Base-by-base conservation (phyloP, 306 rosid genomes). In the Cucumis melo region DNA sequence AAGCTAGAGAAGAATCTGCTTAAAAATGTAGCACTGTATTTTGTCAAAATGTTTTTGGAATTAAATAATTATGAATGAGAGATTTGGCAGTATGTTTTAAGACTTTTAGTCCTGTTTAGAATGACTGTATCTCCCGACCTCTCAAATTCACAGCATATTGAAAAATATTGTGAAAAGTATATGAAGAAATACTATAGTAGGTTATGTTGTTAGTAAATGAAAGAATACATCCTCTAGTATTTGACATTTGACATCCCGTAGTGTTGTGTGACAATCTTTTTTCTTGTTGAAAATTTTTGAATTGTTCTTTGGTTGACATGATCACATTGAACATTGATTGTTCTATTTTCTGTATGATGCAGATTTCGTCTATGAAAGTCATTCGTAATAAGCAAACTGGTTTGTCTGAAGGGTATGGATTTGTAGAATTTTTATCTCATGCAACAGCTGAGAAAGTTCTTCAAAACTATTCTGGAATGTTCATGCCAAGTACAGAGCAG, bases 341-440 rank as follows among this genome's bases (percentile, higher is more conserved):
- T 41, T 70, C 17, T 57, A 16, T 57, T 58, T 79, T 50, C 19
- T 60, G 9, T 34, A 34, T 55, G 54, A 58, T 86, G 85, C 87
- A 93, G 98, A 89, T 93, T 79, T 65, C 87, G 61, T 88, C 91
- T 73, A 80, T 93, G 54, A 93, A 93, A 91, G 89, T 93, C 76
- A 93, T 93, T 80, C 93, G 98, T 76, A 93, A 93, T 82, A 93
- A 93, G 91, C 93, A 89, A 65, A 89, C 91, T 61, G 90, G 91
- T 63, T 77, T 88, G 73, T 89, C 98, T 21, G 98, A 93, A 85
- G 97, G 98, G 74, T 93, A 93, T 78, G 98, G 98, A 78, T 93
- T 93, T 76, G 97, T 93, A 73, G 98, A 93, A 77, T 91, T 91
- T 64, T 86, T 68, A 84, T 84, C 96, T 6, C 97, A 89, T 66